Evolutionary conservation across 75 land plant species (phyloP).

Genomic region (Gnetum montanum): DNA sequence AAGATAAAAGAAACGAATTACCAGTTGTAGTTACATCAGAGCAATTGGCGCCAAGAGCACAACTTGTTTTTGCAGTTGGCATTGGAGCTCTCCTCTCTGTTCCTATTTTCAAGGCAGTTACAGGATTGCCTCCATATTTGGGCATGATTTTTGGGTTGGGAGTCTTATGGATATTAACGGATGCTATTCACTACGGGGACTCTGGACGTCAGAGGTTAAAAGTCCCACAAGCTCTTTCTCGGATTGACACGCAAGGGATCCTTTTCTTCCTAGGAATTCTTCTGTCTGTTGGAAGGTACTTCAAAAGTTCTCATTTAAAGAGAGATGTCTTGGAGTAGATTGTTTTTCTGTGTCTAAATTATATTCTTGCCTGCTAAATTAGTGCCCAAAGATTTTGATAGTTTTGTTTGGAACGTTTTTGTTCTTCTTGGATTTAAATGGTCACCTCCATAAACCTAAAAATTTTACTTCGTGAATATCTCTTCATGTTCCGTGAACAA

Average conservation of each 20-base stretch:
- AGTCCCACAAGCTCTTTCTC: slow-evolving; percentile 98
- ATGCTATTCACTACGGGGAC: slow-evolving; percentile 96
- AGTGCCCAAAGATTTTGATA: too few species aligned
- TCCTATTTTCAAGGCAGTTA: slow-evolving; percentile 84
- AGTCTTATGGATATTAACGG: slow-evolving; percentile 93
- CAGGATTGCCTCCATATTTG: slow-evolving; percentile 94
- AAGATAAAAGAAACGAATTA: slow-evolving; percentile 43
- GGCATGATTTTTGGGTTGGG: slow-evolving; percentile 96
- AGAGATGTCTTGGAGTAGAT: too few species aligned
- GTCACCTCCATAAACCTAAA: too few species aligned
- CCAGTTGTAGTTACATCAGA: slow-evolving; percentile 61
- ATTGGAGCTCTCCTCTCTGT: slow-evolving; percentile 91
- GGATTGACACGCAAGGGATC: slow-evolving; percentile 95
- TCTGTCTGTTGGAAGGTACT: slow-evolving; percentile 96
- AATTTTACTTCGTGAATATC: too few species aligned
- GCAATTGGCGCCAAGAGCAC: slow-evolving; percentile 95
- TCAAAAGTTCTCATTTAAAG: too few species aligned
- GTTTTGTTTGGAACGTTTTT: too few species aligned
- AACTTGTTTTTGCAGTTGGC: slow-evolving; percentile 89
- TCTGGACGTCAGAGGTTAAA: slow-evolving; percentile 74
- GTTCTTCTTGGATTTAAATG: too few species aligned
- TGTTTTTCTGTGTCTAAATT: too few species aligned
- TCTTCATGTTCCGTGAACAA: too few species aligned
- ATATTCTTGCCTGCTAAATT: too few species aligned
- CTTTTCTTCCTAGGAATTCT: slow-evolving; percentile 97